phyloP scores from a whole-genome alignment of 257 asterid species.

The Jacaranda copaia region DNA sequence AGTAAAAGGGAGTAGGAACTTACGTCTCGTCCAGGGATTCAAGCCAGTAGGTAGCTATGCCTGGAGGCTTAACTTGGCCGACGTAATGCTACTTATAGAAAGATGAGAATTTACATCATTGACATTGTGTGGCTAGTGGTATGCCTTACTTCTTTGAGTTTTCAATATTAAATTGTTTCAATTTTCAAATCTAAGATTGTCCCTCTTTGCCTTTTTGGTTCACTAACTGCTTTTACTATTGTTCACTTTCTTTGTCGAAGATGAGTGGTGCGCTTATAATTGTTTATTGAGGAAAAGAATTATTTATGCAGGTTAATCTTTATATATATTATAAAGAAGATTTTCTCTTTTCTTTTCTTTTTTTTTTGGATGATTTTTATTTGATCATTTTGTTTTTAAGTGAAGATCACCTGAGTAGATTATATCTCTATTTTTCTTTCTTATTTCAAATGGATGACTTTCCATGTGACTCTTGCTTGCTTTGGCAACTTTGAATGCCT shows the following conservation, averaged over 20 bases:
- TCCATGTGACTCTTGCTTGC: not conserved
- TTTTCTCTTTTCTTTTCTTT: no score
- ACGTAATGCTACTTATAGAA: not conserved
- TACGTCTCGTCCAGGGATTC: not conserved
- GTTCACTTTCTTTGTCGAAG: not conserved
- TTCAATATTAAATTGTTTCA: not conserved
- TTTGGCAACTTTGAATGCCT: not conserved
- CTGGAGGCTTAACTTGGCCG: not conserved
- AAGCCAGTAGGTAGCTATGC: not conserved
- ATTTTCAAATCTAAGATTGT: not conserved
- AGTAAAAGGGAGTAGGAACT: no score
- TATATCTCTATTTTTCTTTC: not conserved
- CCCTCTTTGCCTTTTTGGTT: not conserved
- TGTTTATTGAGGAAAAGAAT: not conserved
- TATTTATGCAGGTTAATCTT: not conserved
- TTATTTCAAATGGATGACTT: not conserved
- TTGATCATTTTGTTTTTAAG: no score
- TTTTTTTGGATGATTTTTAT: no score
- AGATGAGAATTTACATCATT: not conserved
- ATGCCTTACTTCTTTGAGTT: constrained; percentile 3
- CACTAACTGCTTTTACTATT: not conserved
- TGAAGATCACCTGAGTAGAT: not conserved
- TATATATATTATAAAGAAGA: not conserved
- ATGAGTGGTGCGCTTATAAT: not conserved
- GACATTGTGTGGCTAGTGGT: not conserved